Conservation (phyloP, 352 stramenopile genomes). For the Phytophthora agathidicida region DNA sequence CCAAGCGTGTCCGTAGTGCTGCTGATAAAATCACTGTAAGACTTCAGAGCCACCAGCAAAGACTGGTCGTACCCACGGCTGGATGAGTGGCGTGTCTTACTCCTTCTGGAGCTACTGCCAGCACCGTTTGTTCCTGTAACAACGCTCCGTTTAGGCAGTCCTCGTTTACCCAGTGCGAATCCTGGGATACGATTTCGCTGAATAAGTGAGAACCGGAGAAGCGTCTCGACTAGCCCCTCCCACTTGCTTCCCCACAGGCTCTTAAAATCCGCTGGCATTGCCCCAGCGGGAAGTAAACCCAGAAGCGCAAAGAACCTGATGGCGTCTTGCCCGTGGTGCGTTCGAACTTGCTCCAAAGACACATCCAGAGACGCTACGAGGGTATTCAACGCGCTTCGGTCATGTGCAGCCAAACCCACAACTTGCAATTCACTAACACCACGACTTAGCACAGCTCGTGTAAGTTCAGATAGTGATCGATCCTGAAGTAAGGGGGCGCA, state of each 20-base stretch:
- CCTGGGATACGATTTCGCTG: slow-evolving; percentile 76
- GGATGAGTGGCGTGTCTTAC: slow-evolving; percentile 37
- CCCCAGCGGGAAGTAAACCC: slow-evolving; percentile 69
- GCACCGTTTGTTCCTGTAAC: slow-evolving; percentile 32
- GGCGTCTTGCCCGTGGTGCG: slow-evolving; percentile 69
- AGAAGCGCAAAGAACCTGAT: slow-evolving; percentile 81
- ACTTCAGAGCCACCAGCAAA: slow-evolving; percentile 65
- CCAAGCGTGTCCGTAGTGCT: slow-evolving; percentile 21
- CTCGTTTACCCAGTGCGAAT: slow-evolving; percentile 62
- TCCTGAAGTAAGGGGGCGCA: slow-evolving; percentile 79
- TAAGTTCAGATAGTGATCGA: slow-evolving; percentile 74
- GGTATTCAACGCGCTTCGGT: slow-evolving; percentile 77
- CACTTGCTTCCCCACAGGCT: slow-evolving; percentile 74
- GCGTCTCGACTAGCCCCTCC: slow-evolving; percentile 64
- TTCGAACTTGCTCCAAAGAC: slow-evolving; percentile 74
- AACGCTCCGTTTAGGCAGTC: slow-evolving; percentile 52
- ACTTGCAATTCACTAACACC: slow-evolving; percentile 76
- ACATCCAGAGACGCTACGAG: slow-evolving; percentile 78
- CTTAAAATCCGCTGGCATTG: slow-evolving; percentile 80
- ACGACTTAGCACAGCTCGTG: slow-evolving; percentile 68
- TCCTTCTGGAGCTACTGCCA: slow-evolving; percentile 25
- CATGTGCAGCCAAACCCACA: slow-evolving; percentile 62
- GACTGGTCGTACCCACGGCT: slow-evolving; percentile 62
- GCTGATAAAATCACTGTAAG: slow-evolving; percentile 76
- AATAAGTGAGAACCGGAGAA: slow-evolving; percentile 79